phyloP scores from a whole-genome alignment of 768 basidiomycete genomes.

The Boletus speciosus region DNA sequence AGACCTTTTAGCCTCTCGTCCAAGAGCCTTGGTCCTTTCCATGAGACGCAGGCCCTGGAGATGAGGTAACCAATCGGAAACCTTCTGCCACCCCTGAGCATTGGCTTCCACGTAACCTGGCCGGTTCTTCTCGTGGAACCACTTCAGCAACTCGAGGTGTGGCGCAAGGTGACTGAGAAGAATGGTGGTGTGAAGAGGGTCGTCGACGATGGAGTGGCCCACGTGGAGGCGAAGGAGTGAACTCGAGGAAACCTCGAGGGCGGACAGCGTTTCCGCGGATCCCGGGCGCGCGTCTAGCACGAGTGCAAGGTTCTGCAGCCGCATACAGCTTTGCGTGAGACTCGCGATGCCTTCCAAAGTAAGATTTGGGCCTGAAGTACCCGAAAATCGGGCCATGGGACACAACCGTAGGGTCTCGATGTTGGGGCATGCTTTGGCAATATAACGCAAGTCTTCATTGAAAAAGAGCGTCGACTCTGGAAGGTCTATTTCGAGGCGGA shows the following conservation, averaged over 20 bases:
- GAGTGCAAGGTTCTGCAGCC: conserved; percentile 61
- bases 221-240: conserved; percentile 70
- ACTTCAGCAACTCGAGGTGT: conserved; percentile 62
- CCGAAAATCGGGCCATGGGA: conserved; percentile 63
- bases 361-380: conserved; percentile 49
- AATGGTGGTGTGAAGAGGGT: conserved; percentile 67
- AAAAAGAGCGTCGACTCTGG: conserved; percentile 71
- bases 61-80: conserved; percentile 67
- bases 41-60: conserved; percentile 61
- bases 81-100: conserved; percentile 65
- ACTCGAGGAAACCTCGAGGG: conserved; percentile 52
- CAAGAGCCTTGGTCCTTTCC: conserved; percentile 49
- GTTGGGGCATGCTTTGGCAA: conserved; percentile 62
- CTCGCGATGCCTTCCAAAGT: conserved; percentile 61
- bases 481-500: conserved; percentile 72
- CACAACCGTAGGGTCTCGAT: conserved; percentile 68
- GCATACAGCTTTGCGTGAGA: conserved; percentile 55
- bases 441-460: conserved; percentile 52
- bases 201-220: conserved; percentile 69
- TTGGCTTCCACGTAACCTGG: conserved; percentile 65
- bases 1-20: conserved; percentile 17
- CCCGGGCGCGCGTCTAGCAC: conserved; percentile 58
- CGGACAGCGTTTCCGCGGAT: conserved; percentile 42
- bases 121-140: conserved; percentile 78
- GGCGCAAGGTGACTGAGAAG: conserved; percentile 78